Percentiles rank a stretch among this genome's conserved stretches.
Evolutionary conservation across 2,329 filamentous ascomycete species (phyloP).

Genomic region (Rutstroemia sydowiana): DNA sequence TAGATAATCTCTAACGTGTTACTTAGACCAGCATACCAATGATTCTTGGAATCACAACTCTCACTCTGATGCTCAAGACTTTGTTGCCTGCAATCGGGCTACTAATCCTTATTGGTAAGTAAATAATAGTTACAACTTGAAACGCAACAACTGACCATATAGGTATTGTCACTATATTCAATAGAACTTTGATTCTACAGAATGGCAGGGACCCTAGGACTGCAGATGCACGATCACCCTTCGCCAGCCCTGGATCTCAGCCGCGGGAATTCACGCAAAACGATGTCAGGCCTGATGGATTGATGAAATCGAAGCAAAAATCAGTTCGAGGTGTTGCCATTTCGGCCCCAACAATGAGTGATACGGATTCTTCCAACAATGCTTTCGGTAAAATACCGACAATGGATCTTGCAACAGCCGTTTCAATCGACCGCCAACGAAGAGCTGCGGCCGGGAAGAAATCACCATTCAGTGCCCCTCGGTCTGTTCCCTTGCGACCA

Average conservation of each 20-base stretch:
- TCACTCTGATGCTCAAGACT: conserved; percentile 26
- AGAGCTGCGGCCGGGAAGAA: conserved; percentile 21
- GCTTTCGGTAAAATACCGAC: conserved; percentile 27
- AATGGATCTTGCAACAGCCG: conserved; percentile 28
- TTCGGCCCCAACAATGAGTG: conserved; percentile 24
- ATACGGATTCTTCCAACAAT: conserved; percentile 11
- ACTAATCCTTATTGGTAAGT: conserved; percentile 27
- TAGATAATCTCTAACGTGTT: conserved; percentile 12
- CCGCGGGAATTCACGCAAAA: conserved; percentile 16
- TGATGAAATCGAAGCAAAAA: background rate
- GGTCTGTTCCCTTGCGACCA: conserved; percentile 21
- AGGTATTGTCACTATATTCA: conserved; percentile 26
- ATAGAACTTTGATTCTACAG: conserved; percentile 18
- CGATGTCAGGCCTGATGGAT: background rate
- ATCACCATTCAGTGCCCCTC: conserved; percentile 19
- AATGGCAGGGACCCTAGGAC: conserved; percentile 21
- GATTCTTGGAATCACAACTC: conserved; percentile 26
- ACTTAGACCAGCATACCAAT: conserved; percentile 27
- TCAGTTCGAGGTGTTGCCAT: conserved; percentile 26
- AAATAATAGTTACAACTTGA: conserved; percentile 12
- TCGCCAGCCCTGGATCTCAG: conserved; percentile 17
- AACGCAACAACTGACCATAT: background rate
- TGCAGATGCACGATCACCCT: conserved; percentile 29
- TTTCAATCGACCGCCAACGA: conserved; percentile 26
- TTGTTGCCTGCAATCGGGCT: conserved; percentile 27